Evolutionary conservation across 345 rosid genomes (phyloP).

Genomic region (Noccaea bulbosa): DNA sequence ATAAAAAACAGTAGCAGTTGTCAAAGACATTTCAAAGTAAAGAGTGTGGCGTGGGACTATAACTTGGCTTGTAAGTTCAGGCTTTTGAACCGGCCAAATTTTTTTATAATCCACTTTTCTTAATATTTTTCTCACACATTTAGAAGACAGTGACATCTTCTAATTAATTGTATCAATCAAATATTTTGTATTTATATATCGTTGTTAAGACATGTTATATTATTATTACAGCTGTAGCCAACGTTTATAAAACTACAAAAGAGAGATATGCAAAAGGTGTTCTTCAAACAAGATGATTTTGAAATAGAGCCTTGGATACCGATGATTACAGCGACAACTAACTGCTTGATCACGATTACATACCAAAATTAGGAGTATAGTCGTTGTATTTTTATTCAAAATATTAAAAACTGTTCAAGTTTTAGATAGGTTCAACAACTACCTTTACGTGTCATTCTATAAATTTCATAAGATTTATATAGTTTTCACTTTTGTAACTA

Average conservation of each 20-base stretch:
- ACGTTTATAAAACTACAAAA: not conserved
- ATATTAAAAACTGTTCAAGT: not conserved
- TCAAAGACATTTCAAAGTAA: conserved; percentile 37
- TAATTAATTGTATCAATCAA: conserved; percentile 23
- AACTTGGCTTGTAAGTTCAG: conserved; percentile 44
- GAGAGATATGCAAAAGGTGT: not conserved
- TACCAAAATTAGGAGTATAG: conserved; percentile 29
- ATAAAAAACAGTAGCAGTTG: conserved; percentile 10
- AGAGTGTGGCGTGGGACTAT: conserved; percentile 42
- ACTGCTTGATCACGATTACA: conserved; percentile 25
- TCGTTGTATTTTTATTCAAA: conserved; percentile 21
- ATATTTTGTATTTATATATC: not conserved
- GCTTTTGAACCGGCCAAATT: conserved; percentile 42
- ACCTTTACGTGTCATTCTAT: not conserved
- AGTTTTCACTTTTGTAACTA: conserved; percentile 9
- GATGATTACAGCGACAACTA: conserved; percentile 26
- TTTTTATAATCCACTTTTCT: conserved; percentile 31
- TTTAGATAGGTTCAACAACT: conserved; percentile 29
- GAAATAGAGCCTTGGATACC: not conserved
- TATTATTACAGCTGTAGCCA: conserved; percentile 29
- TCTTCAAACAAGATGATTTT: not conserved
- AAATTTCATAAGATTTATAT: not conserved
- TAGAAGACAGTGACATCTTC: conserved; percentile 33
- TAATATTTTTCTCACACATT: conserved; percentile 22
- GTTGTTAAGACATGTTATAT: not conserved